phyloP scores from a whole-genome alignment of 768 basidiomycete species.

The Termitomyces sp. region DNA sequence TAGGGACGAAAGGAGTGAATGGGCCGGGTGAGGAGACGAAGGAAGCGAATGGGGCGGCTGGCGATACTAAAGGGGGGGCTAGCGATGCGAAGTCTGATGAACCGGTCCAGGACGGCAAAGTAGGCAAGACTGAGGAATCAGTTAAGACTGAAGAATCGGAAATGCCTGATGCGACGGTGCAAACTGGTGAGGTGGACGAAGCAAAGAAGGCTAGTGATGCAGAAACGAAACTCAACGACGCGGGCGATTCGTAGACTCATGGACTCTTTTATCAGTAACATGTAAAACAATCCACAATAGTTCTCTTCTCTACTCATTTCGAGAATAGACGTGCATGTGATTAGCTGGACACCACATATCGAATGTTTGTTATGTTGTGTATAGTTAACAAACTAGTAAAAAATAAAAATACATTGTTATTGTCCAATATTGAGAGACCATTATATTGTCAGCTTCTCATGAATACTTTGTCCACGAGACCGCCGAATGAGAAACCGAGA shows the following conservation, averaged over 20 bases:
- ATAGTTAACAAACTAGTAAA: background rate
- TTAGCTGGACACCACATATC: background rate
- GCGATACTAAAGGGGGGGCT: background rate
- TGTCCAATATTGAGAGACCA: background rate
- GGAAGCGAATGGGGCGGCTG: background rate
- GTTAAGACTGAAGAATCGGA: background rate
- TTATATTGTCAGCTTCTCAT: background rate
- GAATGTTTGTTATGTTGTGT: too few relatives aligned
- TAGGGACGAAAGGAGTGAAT: background rate
- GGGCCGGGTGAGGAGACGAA: background rate
- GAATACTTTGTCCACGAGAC: background rate
- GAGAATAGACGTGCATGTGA: background rate
- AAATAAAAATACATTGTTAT: background rate
- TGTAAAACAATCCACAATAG: background rate
- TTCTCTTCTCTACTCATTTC: background rate
- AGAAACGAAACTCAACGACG: background rate
- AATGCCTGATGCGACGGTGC: background rate
- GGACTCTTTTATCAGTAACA: background rate
- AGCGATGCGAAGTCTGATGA: background rate
- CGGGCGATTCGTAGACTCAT: constrained; percentile 1
- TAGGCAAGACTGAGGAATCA: background rate
- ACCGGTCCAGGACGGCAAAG: background rate
- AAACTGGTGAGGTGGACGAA: background rate
- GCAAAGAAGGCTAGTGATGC: background rate
- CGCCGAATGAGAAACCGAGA: constrained; percentile 2